These are phyloP conservation scores for Hypoxylon sp. DNA, from an alignment of 2,329 filamentous ascomycete species.

Conservation along the genomic window DNA sequence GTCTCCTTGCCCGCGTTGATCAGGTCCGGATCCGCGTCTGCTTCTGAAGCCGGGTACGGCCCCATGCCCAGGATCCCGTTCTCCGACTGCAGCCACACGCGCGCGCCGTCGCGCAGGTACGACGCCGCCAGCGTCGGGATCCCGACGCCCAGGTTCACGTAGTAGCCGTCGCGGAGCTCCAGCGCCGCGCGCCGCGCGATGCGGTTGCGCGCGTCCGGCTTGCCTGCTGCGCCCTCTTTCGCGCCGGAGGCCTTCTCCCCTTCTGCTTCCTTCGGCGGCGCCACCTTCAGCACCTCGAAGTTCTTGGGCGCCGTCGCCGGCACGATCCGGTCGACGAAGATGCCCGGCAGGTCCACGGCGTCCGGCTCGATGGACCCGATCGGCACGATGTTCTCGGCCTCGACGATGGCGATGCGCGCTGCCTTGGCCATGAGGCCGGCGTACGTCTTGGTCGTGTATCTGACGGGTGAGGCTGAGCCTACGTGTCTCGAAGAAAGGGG, in stretches of 20 bases:
- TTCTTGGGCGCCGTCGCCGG: conserved; percentile 74
- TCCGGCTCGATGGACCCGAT: conserved; percentile 76
- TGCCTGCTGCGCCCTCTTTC: conserved; percentile 53
- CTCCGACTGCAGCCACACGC: conserved; percentile 86
- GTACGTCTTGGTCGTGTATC: conserved; percentile 78
- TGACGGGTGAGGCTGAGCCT: conserved; percentile 33
- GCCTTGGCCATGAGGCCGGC: conserved; percentile 83
- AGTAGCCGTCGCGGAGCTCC: conserved; percentile 81
- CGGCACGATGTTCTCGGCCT: conserved; percentile 84
- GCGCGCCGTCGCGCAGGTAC: conserved; percentile 71
- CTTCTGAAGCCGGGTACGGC: conserved; percentile 73
- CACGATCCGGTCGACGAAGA: conserved; percentile 83
- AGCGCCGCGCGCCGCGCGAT: conserved; percentile 81
- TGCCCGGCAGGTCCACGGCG: conserved; percentile 79
- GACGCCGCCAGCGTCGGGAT: conserved; percentile 86
- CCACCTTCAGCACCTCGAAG: conserved; percentile 72
- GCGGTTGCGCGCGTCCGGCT: conserved; percentile 66
- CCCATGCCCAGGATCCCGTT: conserved; percentile 88
- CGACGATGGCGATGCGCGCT: conserved; percentile 78
- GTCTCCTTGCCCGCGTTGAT: conserved; percentile 92
- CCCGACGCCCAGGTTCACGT: conserved; percentile 83
- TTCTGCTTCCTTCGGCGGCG: conserved; percentile 54
- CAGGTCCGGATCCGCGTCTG: conserved; percentile 77
- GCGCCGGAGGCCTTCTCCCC: conserved; percentile 50
- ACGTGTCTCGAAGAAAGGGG: too few relatives aligned